Evolutionary conservation across 352 stramenopile species (phyloP), one percentile per base, ranked within the genome.

Genomic region (Pythium volutum): DNA sequence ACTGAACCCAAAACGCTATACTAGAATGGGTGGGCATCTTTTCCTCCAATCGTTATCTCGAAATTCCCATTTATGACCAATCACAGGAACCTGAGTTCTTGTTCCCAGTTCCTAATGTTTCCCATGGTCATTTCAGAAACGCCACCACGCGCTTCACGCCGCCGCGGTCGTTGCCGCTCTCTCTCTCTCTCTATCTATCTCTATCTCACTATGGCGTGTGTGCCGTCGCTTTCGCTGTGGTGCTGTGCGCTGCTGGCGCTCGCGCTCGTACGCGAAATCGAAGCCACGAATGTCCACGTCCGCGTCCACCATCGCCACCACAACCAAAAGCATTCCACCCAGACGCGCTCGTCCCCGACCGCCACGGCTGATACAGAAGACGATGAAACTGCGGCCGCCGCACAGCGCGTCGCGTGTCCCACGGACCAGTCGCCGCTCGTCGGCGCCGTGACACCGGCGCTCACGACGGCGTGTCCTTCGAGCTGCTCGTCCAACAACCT

Each of bases 391-490:
- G 47, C 10, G 18, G n/a, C 4, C 18, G 41, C 12, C 12, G 14
- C 10, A 14, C 36, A 18, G 18, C 36, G 36, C 36, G 23, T 57
- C 14, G 39, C 52, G 10, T 64, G 57, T 36, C 57, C 57, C 0
- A 20, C 25, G 11, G 1, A 2, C 22, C 36, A 53, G n/a, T 42
- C 47, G 36, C 18, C 47, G 27, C 57, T 64, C 10, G 47, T 47
- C 38, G 12, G 9, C n/a, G 57, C 36, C 11, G 57, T 47, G 10
- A 42, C 34, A 26, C 57, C 57, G 57, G 36, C 49, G 27, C 47
- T 64, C 36, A 64, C 57, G 38, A 58, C 57, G 3, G 33, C 57
- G 18, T 62, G 52, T 50, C 49, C 55, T 23, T 48, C 47, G 42
- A 52, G 31, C 10, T 58, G 55, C 29, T 46, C 63, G 47, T 22